Conservation (phyloP, 192 early-diverging fungal genomes). For the Dissophora ornata region DNA sequence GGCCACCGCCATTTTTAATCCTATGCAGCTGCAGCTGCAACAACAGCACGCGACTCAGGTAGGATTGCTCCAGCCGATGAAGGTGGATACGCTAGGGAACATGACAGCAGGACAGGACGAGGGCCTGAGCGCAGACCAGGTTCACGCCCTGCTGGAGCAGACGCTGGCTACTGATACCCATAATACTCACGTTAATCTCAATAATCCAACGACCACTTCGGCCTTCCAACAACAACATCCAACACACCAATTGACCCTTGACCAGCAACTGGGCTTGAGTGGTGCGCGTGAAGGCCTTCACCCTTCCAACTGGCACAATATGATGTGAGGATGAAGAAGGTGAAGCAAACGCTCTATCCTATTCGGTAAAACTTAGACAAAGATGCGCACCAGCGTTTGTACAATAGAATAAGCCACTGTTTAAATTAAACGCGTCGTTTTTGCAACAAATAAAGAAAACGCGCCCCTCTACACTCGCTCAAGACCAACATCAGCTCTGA, state of each 20-base stretch:
- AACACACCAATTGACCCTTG: neutral
- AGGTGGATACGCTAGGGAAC: neutral
- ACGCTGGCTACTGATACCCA: slow-evolving; percentile 27
- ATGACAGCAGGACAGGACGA: slow-evolving; percentile 1
- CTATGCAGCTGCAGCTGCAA: slow-evolving; percentile 8
- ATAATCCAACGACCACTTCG: neutral
- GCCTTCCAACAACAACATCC: neutral
- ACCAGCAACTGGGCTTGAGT: neutral
- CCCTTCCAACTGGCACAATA: neutral
- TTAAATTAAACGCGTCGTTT: no score
- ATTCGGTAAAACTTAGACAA: no score
- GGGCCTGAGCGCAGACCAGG: slow-evolving; percentile 3
- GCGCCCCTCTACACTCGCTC: no score
- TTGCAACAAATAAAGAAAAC: no score
- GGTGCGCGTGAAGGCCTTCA: neutral
- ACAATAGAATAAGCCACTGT: no score
- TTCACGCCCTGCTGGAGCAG: slow-evolving; percentile 30
- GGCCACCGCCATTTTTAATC: neutral
- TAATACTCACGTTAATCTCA: neutral
- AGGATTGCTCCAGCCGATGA: neutral
- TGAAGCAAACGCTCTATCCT: no score
- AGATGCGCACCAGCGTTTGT: no score
- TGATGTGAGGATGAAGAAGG: slow-evolving; percentile 1
- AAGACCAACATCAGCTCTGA: no score
- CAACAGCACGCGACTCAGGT: neutral